Evolutionary conservation across 2,329 filamentous ascomycete species (phyloP), one percentile per base, ranked within the genome.

Genomic region (Magnaporthiopsis incrustans): DNA sequence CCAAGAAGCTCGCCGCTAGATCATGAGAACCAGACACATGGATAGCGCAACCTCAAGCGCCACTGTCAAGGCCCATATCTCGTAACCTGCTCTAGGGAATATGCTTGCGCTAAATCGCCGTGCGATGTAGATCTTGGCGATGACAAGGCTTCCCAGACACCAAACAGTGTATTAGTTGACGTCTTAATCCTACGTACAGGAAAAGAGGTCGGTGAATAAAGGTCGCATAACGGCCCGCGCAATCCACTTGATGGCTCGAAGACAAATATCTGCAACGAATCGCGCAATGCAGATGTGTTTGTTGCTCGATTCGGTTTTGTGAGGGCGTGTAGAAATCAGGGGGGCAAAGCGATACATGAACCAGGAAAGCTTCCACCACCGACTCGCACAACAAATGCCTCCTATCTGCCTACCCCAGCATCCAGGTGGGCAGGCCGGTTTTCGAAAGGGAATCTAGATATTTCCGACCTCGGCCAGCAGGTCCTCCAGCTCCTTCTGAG

Each of bases 391-490:
- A 25, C 44, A 53, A n/a, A 53, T 53, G n/a, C 18, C 1, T 53
- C 3, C 44, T 53, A 53, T 7, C 6, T 53, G 10, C 44, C 44
- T 7, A 25, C 33, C 33, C 12, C 33, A 22, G 10, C 8, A 22
- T 50, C 38, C 22, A 22, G 38, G 38, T 22, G 33, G 33, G 10
- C 8, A 53, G 7, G 44, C n/a, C 18, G 18, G 44, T 53, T 53
- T 22, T 53, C 44, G 44, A n/a, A n/a, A 53, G 44, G 44, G 14
- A 22, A 30, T 61, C 33, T 63, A 98, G 79, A 98, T 93, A 81
- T 92, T 95, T 84, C 89, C 89, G 79, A 98, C 93, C 81, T 97
- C 93, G 72, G 82, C 80, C 81, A 95, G 91, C 79, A 98, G 91
- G 70, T 94, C 90, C 74, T 96, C 88, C 75, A 97, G 82, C 77